Evolutionary conservation across 352 stramenopile genomes (phyloP).

Genomic region (Globisporangium nagaii): DNA sequence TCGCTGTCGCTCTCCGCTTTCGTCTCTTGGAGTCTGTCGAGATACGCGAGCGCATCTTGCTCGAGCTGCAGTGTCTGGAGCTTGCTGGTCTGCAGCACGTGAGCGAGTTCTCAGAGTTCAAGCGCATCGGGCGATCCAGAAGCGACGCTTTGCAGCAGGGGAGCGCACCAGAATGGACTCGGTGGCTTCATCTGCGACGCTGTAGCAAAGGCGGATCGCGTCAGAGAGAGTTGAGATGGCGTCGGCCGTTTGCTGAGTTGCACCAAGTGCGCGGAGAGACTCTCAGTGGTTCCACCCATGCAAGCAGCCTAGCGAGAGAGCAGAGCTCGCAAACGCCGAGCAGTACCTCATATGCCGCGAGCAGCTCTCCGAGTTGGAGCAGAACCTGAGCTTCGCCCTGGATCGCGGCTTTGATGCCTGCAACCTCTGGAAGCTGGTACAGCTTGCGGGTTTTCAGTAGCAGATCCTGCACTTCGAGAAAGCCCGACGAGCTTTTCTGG

Average conservation of each 20-base stretch:
- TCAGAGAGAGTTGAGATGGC: slow-evolving; percentile 28
- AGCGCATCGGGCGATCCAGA: no score
- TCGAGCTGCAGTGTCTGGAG: slow-evolving; percentile 32
- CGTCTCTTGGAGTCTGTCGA: slow-evolving; percentile 18
- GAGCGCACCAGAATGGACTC: slow-evolving; percentile 33
- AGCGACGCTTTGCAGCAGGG: not conserved
- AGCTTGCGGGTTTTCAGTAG: slow-evolving; percentile 19
- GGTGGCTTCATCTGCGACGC: slow-evolving; percentile 36
- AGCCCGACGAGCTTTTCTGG: not conserved
- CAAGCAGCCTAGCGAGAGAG: no score
- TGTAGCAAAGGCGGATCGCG: slow-evolving; percentile 40
- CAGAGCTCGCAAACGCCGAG: no score
- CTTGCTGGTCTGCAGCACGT: slow-evolving; percentile 26
- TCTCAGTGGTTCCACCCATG: no score
- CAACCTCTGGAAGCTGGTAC: slow-evolving; percentile 31
- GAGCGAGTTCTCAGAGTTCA: no score
- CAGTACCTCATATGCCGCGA: slow-evolving; percentile 22
- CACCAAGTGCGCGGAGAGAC: no score
- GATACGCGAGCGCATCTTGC: slow-evolving; percentile 16
- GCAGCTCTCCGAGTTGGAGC: slow-evolving; percentile 38
- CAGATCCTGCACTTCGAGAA: not conserved
- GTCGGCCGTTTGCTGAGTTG: slow-evolving; percentile 20
- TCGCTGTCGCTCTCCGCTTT: slow-evolving; percentile 15
- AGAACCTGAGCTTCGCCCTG: slow-evolving; percentile 44
- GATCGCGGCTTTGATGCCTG: slow-evolving; percentile 18